Conservation (phyloP, 169 alveolate species). For the Miamiensis avidus region DNA sequence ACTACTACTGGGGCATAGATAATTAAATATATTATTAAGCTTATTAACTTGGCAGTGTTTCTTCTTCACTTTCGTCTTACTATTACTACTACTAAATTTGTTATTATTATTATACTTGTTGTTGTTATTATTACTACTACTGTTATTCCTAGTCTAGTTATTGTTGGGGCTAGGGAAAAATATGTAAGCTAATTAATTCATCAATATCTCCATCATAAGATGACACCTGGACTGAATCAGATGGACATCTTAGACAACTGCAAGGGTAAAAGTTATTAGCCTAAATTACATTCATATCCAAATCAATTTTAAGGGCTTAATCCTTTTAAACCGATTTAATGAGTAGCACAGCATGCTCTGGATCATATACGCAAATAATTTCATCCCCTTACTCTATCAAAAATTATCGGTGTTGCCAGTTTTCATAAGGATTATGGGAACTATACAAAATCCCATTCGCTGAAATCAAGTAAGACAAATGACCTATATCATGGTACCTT, state of each 20-base stretch:
- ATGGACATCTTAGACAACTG: conserved; percentile 5
- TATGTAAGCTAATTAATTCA: too few species aligned
- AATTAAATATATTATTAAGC: too few species aligned
- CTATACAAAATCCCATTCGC: conserved; percentile 42
- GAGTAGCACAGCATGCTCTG: conserved; percentile 5
- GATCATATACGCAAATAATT: neutral
- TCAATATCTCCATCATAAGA: too few species aligned
- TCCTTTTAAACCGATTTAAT: neutral
- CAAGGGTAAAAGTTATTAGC: neutral
- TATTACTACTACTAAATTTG: too few species aligned
- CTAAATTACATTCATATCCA: neutral
- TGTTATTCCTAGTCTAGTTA: too few species aligned
- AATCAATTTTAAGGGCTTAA: neutral
- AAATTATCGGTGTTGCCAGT: conserved; percentile 27
- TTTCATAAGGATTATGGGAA: conserved; percentile 27
- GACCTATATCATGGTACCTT: conserved; percentile 41
- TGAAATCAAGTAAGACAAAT: conserved; percentile 40
- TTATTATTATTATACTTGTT: too few species aligned
- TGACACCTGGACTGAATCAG: neutral
- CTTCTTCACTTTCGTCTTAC: too few species aligned
- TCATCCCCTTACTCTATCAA: conserved; percentile 30
- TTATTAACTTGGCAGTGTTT: too few species aligned
- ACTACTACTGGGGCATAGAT: too few species aligned
- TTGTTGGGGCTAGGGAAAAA: too few species aligned
- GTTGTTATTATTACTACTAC: too few species aligned